Evolutionary conservation across 78 protist genomes (phyloP).

Genomic region (Emiliania huxleyi): DNA sequence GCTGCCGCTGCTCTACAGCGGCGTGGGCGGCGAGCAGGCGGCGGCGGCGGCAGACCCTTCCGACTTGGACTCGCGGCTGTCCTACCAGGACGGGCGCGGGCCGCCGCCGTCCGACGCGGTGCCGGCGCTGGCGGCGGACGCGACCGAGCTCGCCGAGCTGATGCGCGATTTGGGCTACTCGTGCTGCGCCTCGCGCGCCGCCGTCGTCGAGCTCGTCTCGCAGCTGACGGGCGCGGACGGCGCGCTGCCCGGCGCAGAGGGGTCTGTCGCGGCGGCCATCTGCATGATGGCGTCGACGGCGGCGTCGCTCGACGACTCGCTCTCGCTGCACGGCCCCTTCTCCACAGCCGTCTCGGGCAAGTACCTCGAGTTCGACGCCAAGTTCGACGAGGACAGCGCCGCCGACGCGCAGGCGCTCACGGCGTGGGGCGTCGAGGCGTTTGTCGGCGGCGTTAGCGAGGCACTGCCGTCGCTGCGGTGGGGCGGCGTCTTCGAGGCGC

Average conservation of each 20-base stretch:
- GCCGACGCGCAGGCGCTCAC: not conserved
- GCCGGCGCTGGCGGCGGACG: not conserved
- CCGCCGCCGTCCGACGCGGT: not conserved
- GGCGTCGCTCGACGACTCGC: not conserved
- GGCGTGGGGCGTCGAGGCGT: conserved; percentile 42
- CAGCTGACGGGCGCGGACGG: not conserved
- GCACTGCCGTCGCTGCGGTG: not conserved
- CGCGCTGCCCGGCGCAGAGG: not conserved
- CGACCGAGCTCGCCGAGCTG: not conserved
- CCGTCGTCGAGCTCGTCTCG: not conserved
- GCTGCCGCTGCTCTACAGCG: not conserved
- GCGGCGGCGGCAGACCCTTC: too few relatives aligned
- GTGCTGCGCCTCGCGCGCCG: not conserved
- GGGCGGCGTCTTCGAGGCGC: conserved; percentile 30
- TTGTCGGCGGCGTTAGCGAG: conserved; percentile 25
- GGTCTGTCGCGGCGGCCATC: not conserved
- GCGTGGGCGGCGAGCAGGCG: not conserved
- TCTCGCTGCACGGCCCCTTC: not conserved
- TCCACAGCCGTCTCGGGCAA: not conserved
- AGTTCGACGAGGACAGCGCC: not conserved
- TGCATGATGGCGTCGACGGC: not conserved
- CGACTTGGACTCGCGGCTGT: not conserved
- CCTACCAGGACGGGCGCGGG: not conserved
- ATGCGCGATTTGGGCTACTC: conserved; percentile 2
- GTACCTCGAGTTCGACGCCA: not conserved